A percentile compares a stretch with the other conserved stretches of the same genome.
Conservation (phyloP, 257 asterid species). For the Haberlea rhodopensis region DNA sequence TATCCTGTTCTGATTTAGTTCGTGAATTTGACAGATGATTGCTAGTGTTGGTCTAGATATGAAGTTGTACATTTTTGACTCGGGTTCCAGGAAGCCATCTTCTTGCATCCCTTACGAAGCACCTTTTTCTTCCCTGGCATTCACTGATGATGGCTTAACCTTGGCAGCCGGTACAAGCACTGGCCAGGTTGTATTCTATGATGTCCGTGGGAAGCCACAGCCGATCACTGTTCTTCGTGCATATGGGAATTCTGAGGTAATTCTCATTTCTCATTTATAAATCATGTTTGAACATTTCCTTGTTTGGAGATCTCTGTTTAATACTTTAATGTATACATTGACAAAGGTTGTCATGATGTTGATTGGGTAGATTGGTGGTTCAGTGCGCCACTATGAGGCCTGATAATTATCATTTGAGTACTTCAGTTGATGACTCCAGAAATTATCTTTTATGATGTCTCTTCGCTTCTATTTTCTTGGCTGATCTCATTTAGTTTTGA, state of each 20-base stretch:
- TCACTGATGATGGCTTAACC: slow-evolving; percentile 87
- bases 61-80: slow-evolving; percentile 86
- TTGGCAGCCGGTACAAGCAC: slow-evolving; percentile 96
- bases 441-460: slow-evolving; percentile 11
- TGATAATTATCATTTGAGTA: slow-evolving; percentile 12
- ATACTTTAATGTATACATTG: slow-evolving; percentile 11
- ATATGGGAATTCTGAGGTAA: slow-evolving; percentile 81
- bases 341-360: too few species aligned
- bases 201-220: slow-evolving; percentile 91
- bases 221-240: slow-evolving; percentile 91
- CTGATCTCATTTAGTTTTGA: background rate
- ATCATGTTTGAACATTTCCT: slow-evolving; percentile 22
- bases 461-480: background rate
- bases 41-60: slow-evolving; percentile 97
- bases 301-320: slow-evolving; percentile 24
- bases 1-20: slow-evolving; percentile 9
- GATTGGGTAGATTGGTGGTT: slow-evolving; percentile 22
- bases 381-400: slow-evolving; percentile 9
- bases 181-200: slow-evolving; percentile 86
- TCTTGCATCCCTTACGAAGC: slow-evolving; percentile 85
- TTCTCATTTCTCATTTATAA: slow-evolving; percentile 27
- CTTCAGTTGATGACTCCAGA: background rate
- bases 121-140: slow-evolving; percentile 89
- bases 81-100: slow-evolving; percentile 80
- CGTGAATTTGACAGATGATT: slow-evolving; percentile 61